Conservation (phyloP, 495 filamentous ascomycete species). For the Lasiosphaeris hirsuta region DNA sequence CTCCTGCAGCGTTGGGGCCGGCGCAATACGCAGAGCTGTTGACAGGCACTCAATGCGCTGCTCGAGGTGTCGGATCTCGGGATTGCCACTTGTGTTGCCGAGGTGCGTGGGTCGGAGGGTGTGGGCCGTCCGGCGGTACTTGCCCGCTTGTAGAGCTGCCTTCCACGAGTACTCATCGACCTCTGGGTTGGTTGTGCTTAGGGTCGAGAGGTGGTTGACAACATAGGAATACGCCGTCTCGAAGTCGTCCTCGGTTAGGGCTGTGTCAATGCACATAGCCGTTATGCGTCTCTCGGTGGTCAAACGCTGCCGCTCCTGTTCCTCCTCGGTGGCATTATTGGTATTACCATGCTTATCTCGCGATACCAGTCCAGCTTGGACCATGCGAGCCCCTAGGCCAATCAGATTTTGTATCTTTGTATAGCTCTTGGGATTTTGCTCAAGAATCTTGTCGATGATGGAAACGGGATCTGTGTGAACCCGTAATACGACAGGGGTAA, state of each 20-base stretch:
- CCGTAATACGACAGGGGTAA: slow-evolving; percentile 85
- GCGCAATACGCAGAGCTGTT: slow-evolving; percentile 76
- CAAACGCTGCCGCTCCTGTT: slow-evolving; percentile 30
- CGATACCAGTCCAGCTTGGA: slow-evolving; percentile 60
- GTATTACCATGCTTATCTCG: slow-evolving; percentile 20
- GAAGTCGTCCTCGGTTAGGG: slow-evolving; percentile 84
- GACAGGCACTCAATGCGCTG: slow-evolving; percentile 91
- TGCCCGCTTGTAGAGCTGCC: slow-evolving; percentile 83
- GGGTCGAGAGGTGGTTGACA: slow-evolving; percentile 56
- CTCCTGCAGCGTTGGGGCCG: slow-evolving; percentile 72
- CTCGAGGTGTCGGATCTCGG: slow-evolving; percentile 63
- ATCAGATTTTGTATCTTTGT: slow-evolving; percentile 82
- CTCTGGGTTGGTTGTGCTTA: slow-evolving; percentile 12
- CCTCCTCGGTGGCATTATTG: slow-evolving; percentile 14
- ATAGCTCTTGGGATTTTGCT: slow-evolving; percentile 83
- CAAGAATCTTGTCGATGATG: slow-evolving; percentile 78
- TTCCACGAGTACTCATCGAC: slow-evolving; percentile 87
- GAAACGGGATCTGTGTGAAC: slow-evolving; percentile 81
- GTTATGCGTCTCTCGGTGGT: slow-evolving; percentile 66
- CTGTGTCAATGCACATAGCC: slow-evolving; percentile 84
- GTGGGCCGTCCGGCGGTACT: slow-evolving; percentile 56
- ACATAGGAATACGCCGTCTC: slow-evolving; percentile 97
- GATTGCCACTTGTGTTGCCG: slow-evolving; percentile 50
- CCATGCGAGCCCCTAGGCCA: slow-evolving; percentile 71
- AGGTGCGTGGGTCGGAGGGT: slow-evolving; percentile 48